Conservation (phyloP, 352 stramenopile genomes). For the Pythium brassicae region DNA sequence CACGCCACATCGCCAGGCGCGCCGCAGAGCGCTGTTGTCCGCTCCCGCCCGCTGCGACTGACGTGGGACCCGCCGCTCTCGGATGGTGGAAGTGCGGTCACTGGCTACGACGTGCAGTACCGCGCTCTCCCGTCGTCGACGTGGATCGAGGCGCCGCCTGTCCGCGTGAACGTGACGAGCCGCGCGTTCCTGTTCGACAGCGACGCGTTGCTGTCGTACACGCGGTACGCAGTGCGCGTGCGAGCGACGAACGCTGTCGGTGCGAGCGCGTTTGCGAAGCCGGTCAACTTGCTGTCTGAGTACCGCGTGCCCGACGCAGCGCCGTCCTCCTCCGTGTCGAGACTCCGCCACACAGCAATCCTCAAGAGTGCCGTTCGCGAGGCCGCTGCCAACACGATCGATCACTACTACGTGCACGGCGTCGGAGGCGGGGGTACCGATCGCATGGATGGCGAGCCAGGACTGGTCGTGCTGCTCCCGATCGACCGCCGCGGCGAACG, state of each 20-base stretch:
- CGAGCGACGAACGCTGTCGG: slow-evolving; percentile 27
- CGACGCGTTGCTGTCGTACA: slow-evolving; percentile 22
- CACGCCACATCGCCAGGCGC: slow-evolving; percentile 16
- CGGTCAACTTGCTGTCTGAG: slow-evolving; percentile 36
- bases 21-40: slow-evolving; percentile 6
- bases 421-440: slow-evolving; percentile 38
- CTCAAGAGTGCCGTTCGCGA: slow-evolving; percentile 25
- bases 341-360: background rate
- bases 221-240: slow-evolving; percentile 35
- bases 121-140: slow-evolving; percentile 31
- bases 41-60: slow-evolving; percentile 11
- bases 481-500: slow-evolving; percentile 38
- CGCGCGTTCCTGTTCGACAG: slow-evolving; percentile 9
- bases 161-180: slow-evolving; percentile 3
- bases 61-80: slow-evolving; percentile 29
- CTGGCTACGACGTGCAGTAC: slow-evolving; percentile 45
- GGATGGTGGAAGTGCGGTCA: slow-evolving; percentile 21
- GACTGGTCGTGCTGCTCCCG: slow-evolving; percentile 57
- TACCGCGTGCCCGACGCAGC: slow-evolving; percentile 5
- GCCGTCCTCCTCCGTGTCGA: too few species aligned
- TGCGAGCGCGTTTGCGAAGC: slow-evolving; percentile 21
- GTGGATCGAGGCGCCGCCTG: slow-evolving; percentile 24
- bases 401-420: slow-evolving; percentile 62
- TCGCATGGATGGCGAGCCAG: slow-evolving; percentile 36
- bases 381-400: slow-evolving; percentile 32